Percentiles rank a stretch among this genome's conserved stretches.
phyloP scores from a whole-genome alignment of 179 eudicot genomes.

The Amaranthus tricolor region DNA sequence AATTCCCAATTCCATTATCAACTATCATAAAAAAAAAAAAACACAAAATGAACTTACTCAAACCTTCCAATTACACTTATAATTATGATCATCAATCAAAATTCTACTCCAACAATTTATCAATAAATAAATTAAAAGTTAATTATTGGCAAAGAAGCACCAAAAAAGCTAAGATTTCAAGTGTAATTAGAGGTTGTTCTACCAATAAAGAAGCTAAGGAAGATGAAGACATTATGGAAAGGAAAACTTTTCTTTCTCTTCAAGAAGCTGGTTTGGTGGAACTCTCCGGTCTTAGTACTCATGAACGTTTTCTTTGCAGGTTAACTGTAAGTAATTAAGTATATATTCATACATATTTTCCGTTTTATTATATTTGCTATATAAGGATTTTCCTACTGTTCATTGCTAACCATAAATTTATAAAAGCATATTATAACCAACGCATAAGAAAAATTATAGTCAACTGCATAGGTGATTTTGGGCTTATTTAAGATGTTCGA shows the following conservation, averaged over 20 bases:
- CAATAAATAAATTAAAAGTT: constrained; percentile 2
- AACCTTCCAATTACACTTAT: background rate
- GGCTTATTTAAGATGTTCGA: too few species aligned
- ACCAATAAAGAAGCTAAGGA: constrained; percentile 8
- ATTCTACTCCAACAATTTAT: constrained; percentile 14
- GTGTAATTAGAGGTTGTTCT: constrained; percentile 26
- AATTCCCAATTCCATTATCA: background rate
- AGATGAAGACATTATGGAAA: constrained; percentile 28
- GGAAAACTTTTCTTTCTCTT: constrained; percentile 53
- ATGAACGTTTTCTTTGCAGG: constrained; percentile 85
- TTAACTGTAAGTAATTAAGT: constrained; percentile 68
- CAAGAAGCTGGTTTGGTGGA: constrained; percentile 96
- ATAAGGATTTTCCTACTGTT: too few species aligned
- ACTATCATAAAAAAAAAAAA: background rate
- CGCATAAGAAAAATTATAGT: too few species aligned
- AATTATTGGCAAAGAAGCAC: background rate
- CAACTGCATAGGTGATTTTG: too few species aligned
- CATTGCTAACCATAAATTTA: too few species aligned
- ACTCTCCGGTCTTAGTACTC: constrained; percentile 69
- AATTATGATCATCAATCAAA: background rate
- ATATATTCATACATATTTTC: too few species aligned
- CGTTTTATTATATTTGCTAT: background rate
- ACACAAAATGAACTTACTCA: constrained; percentile 21
- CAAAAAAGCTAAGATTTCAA: constrained; percentile 7
- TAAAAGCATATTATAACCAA: too few species aligned